Percentiles rank a stretch among this genome's conserved stretches.
Conservation (phyloP, 2,329 filamentous ascomycete species). For the Botrytis fragariae region DNA sequence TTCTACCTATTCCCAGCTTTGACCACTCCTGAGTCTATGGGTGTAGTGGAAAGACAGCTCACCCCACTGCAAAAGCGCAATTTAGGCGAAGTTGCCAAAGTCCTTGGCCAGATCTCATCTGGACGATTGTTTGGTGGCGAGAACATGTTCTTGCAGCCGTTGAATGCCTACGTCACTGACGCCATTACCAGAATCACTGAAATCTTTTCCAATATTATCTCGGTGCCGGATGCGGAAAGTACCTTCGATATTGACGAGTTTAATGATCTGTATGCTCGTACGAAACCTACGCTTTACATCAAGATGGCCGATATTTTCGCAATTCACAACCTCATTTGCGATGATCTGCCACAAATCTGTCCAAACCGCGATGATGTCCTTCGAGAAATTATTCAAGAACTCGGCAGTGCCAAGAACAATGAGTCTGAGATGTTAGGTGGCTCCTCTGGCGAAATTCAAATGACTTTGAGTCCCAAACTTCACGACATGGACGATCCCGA, state of each 20-base stretch:
- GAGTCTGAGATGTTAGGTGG: slow-evolving; percentile 89
- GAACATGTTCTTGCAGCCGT: slow-evolving; percentile 90
- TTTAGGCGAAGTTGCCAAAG: slow-evolving; percentile 83
- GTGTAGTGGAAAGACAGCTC: slow-evolving; percentile 84
- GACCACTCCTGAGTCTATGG: slow-evolving; percentile 85
- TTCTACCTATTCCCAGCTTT: slow-evolving; percentile 90
- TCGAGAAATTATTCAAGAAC: slow-evolving; percentile 86
- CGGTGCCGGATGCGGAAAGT: slow-evolving; percentile 79
- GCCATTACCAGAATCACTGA: slow-evolving; percentile 76
- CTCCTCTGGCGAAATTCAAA: slow-evolving; percentile 77
- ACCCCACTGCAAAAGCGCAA: slow-evolving; percentile 93
- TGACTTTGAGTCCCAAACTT: slow-evolving; percentile 85
- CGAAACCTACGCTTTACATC: slow-evolving; percentile 97
- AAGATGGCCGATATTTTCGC: slow-evolving; percentile 98
- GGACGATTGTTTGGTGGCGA: slow-evolving; percentile 89
- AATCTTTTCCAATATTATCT: slow-evolving; percentile 75
- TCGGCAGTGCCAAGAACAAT: slow-evolving; percentile 94
- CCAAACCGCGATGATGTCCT: slow-evolving; percentile 81
- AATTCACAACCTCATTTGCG: slow-evolving; percentile 83
- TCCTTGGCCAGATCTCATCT: slow-evolving; percentile 83
- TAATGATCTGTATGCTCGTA: slow-evolving; percentile 95
- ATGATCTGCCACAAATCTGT: slow-evolving; percentile 75
- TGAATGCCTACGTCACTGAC: slow-evolving; percentile 87
- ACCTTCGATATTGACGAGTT: slow-evolving; percentile 99
- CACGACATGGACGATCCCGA: slow-evolving; percentile 92